Conservation (phyloP, 2,329 filamentous ascomycete species). For the Purpureocillium lavendulum region DNA sequence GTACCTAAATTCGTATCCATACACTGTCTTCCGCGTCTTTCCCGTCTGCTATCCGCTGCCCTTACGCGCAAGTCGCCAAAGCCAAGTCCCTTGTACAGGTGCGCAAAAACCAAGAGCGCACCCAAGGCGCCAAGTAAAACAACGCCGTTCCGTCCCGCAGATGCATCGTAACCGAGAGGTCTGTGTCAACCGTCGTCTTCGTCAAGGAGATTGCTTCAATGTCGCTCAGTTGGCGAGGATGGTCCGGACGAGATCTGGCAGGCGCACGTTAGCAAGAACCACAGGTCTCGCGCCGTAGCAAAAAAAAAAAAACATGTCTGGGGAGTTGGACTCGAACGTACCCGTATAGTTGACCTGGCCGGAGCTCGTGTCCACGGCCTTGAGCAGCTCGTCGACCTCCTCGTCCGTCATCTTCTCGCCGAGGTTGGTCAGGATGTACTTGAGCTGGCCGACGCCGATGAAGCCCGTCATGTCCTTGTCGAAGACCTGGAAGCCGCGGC, state of each 20-base stretch:
- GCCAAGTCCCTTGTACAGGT: background rate
- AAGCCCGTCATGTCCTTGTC: constrained; percentile 98
- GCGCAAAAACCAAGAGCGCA: constrained; percentile 1
- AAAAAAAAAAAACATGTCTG: background rate
- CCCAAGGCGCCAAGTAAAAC: constrained; percentile 13
- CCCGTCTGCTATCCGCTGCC: too few species aligned
- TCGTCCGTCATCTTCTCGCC: constrained; percentile 99
- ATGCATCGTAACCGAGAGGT: constrained; percentile 17
- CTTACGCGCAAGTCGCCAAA: background rate
- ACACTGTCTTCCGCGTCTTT: background rate
- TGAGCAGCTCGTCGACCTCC: constrained; percentile 96
- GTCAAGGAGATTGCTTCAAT: background rate
- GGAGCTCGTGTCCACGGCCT: constrained; percentile 92
- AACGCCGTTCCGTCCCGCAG: constrained; percentile 13
- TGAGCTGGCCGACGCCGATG: constrained; percentile 94
- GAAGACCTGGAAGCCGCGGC: constrained; percentile 97
- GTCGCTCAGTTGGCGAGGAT: constrained; percentile 68
- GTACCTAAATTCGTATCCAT: constrained; percentile 3
- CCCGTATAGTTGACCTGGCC: constrained; percentile 97
- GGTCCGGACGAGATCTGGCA: constrained; percentile 71
- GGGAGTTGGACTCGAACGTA: constrained; percentile 33
- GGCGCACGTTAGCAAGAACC: constrained; percentile 2
- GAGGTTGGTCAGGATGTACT: constrained; percentile 95
- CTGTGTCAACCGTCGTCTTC: too few species aligned
- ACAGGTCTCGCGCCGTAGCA: background rate